Evolutionary conservation across 768 basidiomycete species (phyloP), one percentile per base, ranked within the genome.

Genomic region (Mycena rosella): DNA sequence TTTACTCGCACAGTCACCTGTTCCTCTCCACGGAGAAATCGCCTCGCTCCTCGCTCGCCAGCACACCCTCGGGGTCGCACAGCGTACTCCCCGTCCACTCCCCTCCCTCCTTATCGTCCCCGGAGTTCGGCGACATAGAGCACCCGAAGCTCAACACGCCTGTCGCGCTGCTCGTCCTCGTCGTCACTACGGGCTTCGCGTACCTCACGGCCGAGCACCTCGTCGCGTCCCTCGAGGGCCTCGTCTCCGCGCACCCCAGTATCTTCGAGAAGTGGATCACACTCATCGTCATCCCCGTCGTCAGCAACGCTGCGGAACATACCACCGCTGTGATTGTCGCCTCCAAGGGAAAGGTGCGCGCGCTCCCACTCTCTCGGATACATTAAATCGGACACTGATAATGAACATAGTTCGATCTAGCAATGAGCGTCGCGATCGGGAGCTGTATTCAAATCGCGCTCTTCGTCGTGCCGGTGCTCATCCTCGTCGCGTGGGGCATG

Each of bases 401-500:
- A 5, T 14, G 11, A 14, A 8, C 40, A 44, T 24, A 47, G 45
- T 47, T 47, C 45, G 45, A 47, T 14, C 45, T 47, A 4, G 45
- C 45, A 24, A 47, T 47, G 45, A 47, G 45, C 24, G 45, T 47
- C 13, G 45, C 45, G 3, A 47, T 47, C 24, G 45, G 45, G 45
- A 47, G 45, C 45, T 47, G 45, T 24, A 47, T 47, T 24, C 45
- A 47, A 11, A 47, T 47, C 45, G 45, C 45, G 24, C 45, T 47
- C 10, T 47, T 47, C 45, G 45, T 47, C 45, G 45, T 47, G 24
- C 45, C 45, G 15, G 45, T 47, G 22, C 45, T 47, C 17, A 47
- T 47, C 45, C 45, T 47, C 45, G 45, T 47, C 45, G 45, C 45
- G 24, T 47, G 45, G 45, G 45, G 45, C 5, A 22, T 47, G 45